Percentiles rank a stretch among this genome's conserved stretches.
Conservation (phyloP, 371 early-diverging fungal species). For the Encephalitozoon romaleae region DNA sequence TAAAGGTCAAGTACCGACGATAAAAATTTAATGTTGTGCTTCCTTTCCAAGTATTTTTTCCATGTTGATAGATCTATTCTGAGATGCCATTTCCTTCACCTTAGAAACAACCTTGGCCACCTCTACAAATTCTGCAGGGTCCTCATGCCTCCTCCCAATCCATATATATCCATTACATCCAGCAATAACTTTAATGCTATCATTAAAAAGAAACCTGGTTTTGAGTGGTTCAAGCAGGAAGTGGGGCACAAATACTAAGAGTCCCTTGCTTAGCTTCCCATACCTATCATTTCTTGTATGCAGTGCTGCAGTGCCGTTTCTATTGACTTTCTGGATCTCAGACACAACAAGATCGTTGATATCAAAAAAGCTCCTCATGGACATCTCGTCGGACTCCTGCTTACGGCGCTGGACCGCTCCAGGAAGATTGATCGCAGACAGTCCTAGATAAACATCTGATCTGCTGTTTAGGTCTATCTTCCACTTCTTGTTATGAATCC, state of each 20-base stretch:
- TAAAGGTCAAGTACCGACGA: neutral
- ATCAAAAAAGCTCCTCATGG: constrained; percentile 84
- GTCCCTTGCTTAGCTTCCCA: constrained; percentile 67
- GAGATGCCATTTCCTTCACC: neutral
- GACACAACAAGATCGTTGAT: constrained; percentile 90
- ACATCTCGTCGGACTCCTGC: constrained; percentile 88
- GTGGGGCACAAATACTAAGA: constrained; percentile 42
- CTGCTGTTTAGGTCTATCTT: constrained; percentile 80
- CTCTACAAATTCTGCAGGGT: neutral
- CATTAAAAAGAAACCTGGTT: constrained; percentile 30
- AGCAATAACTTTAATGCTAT: constrained; percentile 76
- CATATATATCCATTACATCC: constrained; percentile 92
- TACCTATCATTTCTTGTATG: constrained; percentile 90
- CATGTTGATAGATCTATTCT: neutral
- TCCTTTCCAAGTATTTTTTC: neutral
- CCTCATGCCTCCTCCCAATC: constrained; percentile 39
- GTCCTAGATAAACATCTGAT: constrained; percentile 73
- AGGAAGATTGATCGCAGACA: constrained; percentile 86
- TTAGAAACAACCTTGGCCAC: neutral
- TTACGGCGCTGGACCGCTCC: constrained; percentile 91
- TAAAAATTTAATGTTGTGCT: neutral
- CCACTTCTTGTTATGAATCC: constrained; percentile 81
- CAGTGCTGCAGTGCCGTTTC: constrained; percentile 74
- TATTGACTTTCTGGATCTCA: constrained; percentile 80
- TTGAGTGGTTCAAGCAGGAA: constrained; percentile 16